These are phyloP conservation scores for Naganishia kalamii DNA, from an alignment of 768 basidiomycete genomes.

Conservation along the genomic window DNA sequence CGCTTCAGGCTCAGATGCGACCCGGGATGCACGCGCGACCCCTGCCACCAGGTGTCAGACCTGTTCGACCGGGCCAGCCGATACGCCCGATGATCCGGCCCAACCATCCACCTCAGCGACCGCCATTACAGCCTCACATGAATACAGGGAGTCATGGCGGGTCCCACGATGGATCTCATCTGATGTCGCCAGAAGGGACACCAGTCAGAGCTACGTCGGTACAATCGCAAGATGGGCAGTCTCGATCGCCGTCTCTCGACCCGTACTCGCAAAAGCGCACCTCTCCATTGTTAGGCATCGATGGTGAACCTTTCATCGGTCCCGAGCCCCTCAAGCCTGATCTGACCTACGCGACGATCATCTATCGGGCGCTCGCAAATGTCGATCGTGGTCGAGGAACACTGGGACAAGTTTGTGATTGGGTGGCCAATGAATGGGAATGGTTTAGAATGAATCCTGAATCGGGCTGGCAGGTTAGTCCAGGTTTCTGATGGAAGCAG, in stretches of 20 bases:
- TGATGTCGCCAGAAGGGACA: slow-evolving; percentile 4
- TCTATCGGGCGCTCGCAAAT: slow-evolving; percentile 75
- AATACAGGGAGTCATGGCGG: background rate
- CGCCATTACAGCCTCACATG: slow-evolving; percentile 8
- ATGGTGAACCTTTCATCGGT: slow-evolving; percentile 44
- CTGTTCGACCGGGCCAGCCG: background rate
- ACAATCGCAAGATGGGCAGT: background rate
- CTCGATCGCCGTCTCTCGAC: slow-evolving; percentile 4
- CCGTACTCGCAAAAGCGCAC: slow-evolving; percentile 7
- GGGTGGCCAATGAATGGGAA: slow-evolving; percentile 81
- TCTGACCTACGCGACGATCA: slow-evolving; percentile 84
- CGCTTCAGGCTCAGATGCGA: slow-evolving; percentile 9
- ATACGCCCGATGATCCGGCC: background rate
- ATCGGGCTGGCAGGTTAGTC: slow-evolving; percentile 77
- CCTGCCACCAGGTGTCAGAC: slow-evolving; percentile 2
- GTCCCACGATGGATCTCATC: background rate
- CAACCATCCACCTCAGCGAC: background rate
- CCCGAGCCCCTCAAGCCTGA: slow-evolving; percentile 71
- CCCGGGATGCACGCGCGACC: slow-evolving; percentile 5
- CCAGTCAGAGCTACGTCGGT: slow-evolving; percentile 1
- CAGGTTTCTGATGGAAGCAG: background rate
- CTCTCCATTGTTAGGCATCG: slow-evolving; percentile 37
- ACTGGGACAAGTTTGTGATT: slow-evolving; percentile 80
- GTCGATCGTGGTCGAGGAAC: slow-evolving; percentile 56
- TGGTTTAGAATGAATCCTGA: slow-evolving; percentile 83